Evolutionary conservation across 805 yeast genomes (phyloP).

Genomic region (Candida maesae): DNA sequence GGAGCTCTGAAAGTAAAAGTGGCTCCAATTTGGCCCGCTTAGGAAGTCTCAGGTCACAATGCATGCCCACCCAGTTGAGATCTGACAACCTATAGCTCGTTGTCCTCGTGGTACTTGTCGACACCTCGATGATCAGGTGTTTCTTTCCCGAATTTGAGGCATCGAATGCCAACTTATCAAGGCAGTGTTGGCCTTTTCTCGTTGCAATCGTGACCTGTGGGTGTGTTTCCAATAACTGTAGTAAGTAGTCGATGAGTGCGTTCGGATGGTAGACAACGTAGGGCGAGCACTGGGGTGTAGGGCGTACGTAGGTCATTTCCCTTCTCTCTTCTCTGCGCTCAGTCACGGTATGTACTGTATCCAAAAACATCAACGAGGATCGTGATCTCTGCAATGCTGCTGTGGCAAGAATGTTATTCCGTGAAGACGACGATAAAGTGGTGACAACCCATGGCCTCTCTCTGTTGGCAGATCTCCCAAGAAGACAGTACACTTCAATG

Average conservation of each 20-base stretch:
- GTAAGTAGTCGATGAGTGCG: conserved; percentile 4
- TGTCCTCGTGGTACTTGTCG: not conserved
- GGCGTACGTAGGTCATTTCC: not conserved
- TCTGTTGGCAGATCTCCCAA: too few species aligned
- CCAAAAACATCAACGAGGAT: conserved; percentile 10
- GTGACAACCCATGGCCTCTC: conserved; percentile 10
- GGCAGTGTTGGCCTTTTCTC: not conserved
- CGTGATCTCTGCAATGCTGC: conserved; percentile 7
- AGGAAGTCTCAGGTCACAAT: conserved; percentile 7
- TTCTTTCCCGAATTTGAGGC: conserved; percentile 1
- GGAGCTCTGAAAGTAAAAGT: not conserved
- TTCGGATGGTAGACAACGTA: conserved; percentile 7
- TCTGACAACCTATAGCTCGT: conserved; percentile 3
- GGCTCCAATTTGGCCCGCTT: conserved; percentile 1
- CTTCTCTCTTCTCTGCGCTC: not conserved
- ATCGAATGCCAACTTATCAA: not conserved
- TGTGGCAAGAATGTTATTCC: not conserved
- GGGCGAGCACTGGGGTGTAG: conserved; percentile 5
- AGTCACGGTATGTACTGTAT: not conserved
- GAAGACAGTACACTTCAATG: not conserved
- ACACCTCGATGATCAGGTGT: not conserved
- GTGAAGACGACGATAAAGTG: not conserved
- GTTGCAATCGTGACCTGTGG: conserved; percentile 1
- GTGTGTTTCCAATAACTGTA: not conserved
- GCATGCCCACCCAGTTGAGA: conserved; percentile 9